A percentile compares a stretch with the other conserved stretches of the same genome.
Conservation (phyloP, 192 early-diverging fungal genomes). For the Umbelopsis sp. region DNA sequence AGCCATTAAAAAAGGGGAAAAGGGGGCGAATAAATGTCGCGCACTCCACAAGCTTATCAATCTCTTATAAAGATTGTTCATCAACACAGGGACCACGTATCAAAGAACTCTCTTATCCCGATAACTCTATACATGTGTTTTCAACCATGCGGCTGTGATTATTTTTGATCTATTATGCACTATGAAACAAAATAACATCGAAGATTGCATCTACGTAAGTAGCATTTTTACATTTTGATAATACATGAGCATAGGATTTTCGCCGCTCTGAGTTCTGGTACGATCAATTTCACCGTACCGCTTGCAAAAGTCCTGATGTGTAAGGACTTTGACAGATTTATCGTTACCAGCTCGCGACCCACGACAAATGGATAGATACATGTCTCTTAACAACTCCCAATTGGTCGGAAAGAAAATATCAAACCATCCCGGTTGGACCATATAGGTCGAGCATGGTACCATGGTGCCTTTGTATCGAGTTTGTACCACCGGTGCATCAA, state of each 20-base stretch:
- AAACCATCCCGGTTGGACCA: slow-evolving; percentile 98
- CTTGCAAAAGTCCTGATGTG: slow-evolving; percentile 80
- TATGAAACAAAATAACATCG: background rate
- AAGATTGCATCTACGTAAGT: slow-evolving; percentile 42
- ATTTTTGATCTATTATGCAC: slow-evolving; percentile 1
- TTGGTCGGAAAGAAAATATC: slow-evolving; percentile 99
- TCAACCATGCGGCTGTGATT: background rate
- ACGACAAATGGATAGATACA: slow-evolving; percentile 75
- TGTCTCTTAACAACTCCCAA: slow-evolving; percentile 80
- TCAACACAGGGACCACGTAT: too few relatives aligned
- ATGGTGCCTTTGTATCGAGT: slow-evolving; percentile 87
- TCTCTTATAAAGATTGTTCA: too few relatives aligned
- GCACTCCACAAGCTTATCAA: too few relatives aligned
- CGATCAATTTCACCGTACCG: slow-evolving; percentile 74
- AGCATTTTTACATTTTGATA: slow-evolving; percentile 89
- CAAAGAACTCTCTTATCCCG: too few relatives aligned
- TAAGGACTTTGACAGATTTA: slow-evolving; percentile 59
- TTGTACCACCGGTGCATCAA: slow-evolving; percentile 93
- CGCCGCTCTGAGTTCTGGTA: slow-evolving; percentile 82
- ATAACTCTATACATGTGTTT: too few relatives aligned
- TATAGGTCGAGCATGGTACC: slow-evolving; percentile 94
- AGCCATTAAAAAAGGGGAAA: too few relatives aligned
- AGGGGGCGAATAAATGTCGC: too few relatives aligned
- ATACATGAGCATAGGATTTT: slow-evolving; percentile 94
- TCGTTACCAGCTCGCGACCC: slow-evolving; percentile 39